Conservation (phyloP, 164 flowering plant genomes). For the Akebia trifoliata region DNA sequence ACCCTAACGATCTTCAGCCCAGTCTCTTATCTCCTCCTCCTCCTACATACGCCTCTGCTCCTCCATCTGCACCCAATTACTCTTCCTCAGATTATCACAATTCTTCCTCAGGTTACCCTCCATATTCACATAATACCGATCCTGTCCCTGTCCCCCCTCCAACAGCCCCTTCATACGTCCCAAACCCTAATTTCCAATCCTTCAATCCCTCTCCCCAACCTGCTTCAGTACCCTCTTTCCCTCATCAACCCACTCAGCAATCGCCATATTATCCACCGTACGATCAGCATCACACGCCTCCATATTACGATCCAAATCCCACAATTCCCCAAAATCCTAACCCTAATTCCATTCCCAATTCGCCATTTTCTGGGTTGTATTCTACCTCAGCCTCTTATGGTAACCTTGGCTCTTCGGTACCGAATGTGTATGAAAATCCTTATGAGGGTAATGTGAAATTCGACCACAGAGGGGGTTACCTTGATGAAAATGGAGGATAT, state of each 20-base stretch:
- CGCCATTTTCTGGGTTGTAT: conserved; percentile 22
- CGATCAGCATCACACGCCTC: conserved; percentile 47
- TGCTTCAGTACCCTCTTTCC: too few relatives aligned
- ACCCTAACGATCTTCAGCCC: conserved; percentile 23
- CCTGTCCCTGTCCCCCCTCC: conserved; percentile 34
- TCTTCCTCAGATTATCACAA: conserved; percentile 44
- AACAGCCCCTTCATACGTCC: conserved; percentile 28
- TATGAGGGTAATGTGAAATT: conserved; percentile 35
- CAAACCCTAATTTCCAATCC: conserved; percentile 25
- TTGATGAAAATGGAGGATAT: conserved; percentile 39
- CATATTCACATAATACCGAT: conserved; percentile 40
- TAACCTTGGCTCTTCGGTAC: too few relatives aligned
- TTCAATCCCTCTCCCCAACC: conserved; percentile 30
- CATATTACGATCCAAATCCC: conserved; percentile 25
- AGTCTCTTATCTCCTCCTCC: conserved; percentile 20
- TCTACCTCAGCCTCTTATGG: conserved; percentile 19
- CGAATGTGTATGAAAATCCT: conserved; percentile 32
- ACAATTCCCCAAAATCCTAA: conserved; percentile 22
- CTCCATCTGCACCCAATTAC: conserved; percentile 54
- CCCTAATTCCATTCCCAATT: conserved; percentile 22
- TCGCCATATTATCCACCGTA: conserved; percentile 37
- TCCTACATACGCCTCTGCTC: conserved; percentile 73
- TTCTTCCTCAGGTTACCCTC: too few relatives aligned
- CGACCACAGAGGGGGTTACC: conserved; percentile 30
- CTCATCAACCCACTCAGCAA: conserved; percentile 26